Conservation (phyloP, 257 asterid genomes). For the Eustoma russellianum region DNA sequence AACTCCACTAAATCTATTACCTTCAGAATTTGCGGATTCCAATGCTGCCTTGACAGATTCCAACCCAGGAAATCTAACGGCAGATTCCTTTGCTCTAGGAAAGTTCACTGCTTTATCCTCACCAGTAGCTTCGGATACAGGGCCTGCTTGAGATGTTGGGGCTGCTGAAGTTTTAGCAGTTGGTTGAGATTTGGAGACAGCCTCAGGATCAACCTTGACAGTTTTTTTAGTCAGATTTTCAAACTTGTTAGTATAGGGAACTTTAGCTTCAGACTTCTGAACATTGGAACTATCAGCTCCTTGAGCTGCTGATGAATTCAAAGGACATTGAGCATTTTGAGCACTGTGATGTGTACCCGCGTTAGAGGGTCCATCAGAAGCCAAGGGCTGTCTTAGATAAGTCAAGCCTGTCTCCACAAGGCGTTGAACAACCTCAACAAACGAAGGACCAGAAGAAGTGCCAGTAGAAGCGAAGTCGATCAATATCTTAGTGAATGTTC, state of each 20-base stretch:
- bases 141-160: background rate
- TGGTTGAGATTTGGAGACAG: background rate
- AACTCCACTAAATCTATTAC: too few relatives aligned
- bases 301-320: constrained; percentile 11
- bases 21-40: constrained; percentile 2
- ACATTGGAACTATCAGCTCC: constrained; percentile 11
- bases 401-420: constrained; percentile 39
- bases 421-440: constrained; percentile 29
- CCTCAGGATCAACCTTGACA: constrained; percentile 5
- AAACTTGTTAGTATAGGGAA: background rate
- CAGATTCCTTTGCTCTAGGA: constrained; percentile 1
- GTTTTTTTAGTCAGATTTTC: background rate
- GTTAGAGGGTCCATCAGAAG: constrained; percentile 17
- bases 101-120: constrained; percentile 9
- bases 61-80: constrained; percentile 13
- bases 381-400: constrained; percentile 33
- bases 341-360: constrained; percentile 14
- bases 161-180: too few relatives aligned
- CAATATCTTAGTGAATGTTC: constrained; percentile 28
- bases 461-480: constrained; percentile 39
- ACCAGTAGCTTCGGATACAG: constrained; percentile 2
- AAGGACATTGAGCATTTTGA: constrained; percentile 17
- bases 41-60: constrained; percentile 17
- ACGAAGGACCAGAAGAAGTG: constrained; percentile 33
- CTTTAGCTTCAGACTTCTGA: constrained; percentile 9